Base-by-base conservation (phyloP, 2,329 filamentous ascomycete species). In the Elsinoe australis region DNA sequence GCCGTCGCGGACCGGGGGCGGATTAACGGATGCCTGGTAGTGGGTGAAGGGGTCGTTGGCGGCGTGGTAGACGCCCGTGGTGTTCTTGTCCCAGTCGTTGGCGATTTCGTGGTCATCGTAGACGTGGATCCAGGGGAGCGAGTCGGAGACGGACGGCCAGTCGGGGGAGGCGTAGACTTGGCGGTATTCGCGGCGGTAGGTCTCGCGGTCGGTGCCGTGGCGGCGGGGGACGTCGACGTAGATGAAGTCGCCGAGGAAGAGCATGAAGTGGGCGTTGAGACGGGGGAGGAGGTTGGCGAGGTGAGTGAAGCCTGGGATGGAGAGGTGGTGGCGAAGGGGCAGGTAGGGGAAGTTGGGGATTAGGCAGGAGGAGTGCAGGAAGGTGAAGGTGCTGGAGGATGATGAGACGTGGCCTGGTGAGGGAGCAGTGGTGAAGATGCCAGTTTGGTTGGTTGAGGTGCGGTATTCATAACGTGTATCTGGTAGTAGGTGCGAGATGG, bases 81-180 rank as follows among this genome's bases (percentile, higher is more conserved):
- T 83, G 61, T 90, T 92, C 14, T 76, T 73, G 51, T 83, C 80
- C 88, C 89, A 96, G 67, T 96, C 92, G 58, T 98, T 96, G 4
- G 78, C 78, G 53, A 98, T 95, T 62, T 98, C 92, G 59, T 98
- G 92, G 62, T 98, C 92, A 61, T 98, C 92, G 5, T 95, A 77
- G 2, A 94, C 89, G 60, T 98, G 92, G 35, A 96, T 87, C 92
- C 92, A 98, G 58, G 89, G 94, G n/a, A 96, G 71, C 19, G 49
- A 45, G 49, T 31, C 18, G 18, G 44, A 50, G 28, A 53, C 47
- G 19, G 49, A 49, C 10, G 78, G 72, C 92, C 92, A 98, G 55
- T 95, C 90, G 0, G 90, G 90, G 2, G 89, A 95, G 0, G 87
- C 84, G 61, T 98, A 98, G n/a, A 95, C 82, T 58, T 94, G 87